Base-by-base conservation (phyloP, 352 stramenopile genomes). In the Pythium diclinum region DNA sequence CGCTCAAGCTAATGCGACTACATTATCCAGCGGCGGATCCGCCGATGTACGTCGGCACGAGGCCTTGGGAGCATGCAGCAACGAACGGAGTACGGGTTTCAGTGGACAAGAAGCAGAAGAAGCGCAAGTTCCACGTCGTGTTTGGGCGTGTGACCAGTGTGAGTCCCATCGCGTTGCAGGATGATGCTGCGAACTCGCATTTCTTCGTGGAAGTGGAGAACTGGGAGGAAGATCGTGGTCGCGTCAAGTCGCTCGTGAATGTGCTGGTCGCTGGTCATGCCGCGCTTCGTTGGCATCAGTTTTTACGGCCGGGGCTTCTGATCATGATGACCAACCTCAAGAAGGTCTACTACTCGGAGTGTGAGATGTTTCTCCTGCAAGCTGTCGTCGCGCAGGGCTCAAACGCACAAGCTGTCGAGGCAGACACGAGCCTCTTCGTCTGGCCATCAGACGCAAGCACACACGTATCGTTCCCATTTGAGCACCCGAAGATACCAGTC, bases 131-230 rank as follows among this genome's bases (percentile, higher is more conserved):
- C 11, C 64, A 88, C 21, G 67, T 63, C 0, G 77, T 84, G 1
- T 81, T 81, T 54, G 84, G 84, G 8, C 67, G 72, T 7, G 70
- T 92, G 40, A 57, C 61, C 14, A 74, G 68, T 25, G 69, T 92
- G 28, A 91, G 81, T 59, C 80, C 84, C 0, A 75, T 91, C 23
- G 75, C 83, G 6, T 66, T 69, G 14, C 77, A 86, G 59, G 65
- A 76, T 16, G 68, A 80, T 40, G 28, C 38, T 11, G 57, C 47
- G 0, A 79, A 56, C 25, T 77, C 72, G 21, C 80, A 92, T 60
- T 92, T 83, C 38, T 90, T 92, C 53, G 68, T 83, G 3, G 81
- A 92, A 56, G 69, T 92, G 13, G 81, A 89, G 30, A 21, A 63
- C 46, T 46, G 52, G 8, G 44, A 48, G 6, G 44, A 47, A 9